Conservation (phyloP, 805 yeast species). For the Kuraishia capsulata region DNA sequence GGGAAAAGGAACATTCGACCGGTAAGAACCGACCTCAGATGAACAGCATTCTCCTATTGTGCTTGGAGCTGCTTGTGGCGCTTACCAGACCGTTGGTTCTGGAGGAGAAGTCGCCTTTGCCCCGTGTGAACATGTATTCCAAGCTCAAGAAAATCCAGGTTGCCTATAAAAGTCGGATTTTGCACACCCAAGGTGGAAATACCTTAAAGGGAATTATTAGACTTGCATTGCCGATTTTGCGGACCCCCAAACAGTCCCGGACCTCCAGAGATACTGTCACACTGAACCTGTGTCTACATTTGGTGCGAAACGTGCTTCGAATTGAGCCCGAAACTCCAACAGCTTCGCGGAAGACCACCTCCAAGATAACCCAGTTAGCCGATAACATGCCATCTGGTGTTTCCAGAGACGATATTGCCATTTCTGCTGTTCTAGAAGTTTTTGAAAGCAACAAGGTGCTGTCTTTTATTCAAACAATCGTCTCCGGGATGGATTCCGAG, state of each 20-base stretch:
- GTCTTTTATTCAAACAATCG: conserved; percentile 59
- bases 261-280: conserved; percentile 65
- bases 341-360: conserved; percentile 27
- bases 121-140: conserved; percentile 48
- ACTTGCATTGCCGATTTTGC: conserved; percentile 53
- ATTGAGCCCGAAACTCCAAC: conserved; percentile 64
- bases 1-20: conserved; percentile 38
- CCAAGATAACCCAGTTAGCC: conserved; percentile 20
- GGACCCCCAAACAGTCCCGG: conserved; percentile 43
- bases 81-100: conserved; percentile 80
- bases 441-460: conserved; percentile 69
- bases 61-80: conserved; percentile 72
- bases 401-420: conserved; percentile 56
- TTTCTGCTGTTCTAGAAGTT: conserved; percentile 44
- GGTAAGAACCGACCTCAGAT: conserved; percentile 26
- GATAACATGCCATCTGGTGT: conserved; percentile 49
- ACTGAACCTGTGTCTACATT: conserved; percentile 58
- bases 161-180: conserved; percentile 58
- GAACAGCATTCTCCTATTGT: conserved; percentile 60
- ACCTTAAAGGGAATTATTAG: conserved; percentile 64
- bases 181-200: conserved; percentile 49
- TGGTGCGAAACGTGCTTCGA: conserved; percentile 69
- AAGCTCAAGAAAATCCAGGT: conserved; percentile 60
- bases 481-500: conserved; percentile 55
- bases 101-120: conserved; percentile 46